Percentiles rank a stretch among this genome's conserved stretches.
These are phyloP conservation scores for Forsythia viridissima DNA, from an alignment of 257 asterid species.

Conservation along the genomic window DNA sequence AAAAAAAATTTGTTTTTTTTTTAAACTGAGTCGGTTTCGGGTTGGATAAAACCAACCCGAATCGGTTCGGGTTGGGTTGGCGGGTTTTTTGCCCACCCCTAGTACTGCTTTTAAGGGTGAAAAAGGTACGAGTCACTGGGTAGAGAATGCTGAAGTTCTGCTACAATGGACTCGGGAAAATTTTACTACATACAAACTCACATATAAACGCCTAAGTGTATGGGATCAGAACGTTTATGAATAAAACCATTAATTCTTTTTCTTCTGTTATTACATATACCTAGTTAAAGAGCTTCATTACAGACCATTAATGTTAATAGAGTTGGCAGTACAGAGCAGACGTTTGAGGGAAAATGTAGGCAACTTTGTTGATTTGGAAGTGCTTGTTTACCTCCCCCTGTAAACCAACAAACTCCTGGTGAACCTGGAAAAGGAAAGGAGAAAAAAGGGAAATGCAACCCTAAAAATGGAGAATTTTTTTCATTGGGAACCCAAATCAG, in stretches of 20 bases:
- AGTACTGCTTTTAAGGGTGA: not conserved
- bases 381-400: not conserved
- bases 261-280: no score
- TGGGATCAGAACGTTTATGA: not conserved
- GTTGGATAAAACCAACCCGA: no score
- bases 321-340: not conserved
- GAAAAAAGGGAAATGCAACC: not conserved
- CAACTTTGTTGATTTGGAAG: not conserved
- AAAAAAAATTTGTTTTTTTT: no score
- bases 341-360: not conserved
- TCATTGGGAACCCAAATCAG: not conserved
- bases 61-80: no score
- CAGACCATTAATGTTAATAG: not conserved
- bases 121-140: not conserved
- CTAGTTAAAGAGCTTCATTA: not conserved
- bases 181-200: not conserved
- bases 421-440: not conserved
- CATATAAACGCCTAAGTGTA: not conserved
- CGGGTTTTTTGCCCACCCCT: no score
- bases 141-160: not conserved
- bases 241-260: not conserved
- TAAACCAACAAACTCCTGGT: not conserved
- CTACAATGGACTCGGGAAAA: not conserved
- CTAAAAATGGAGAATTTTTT: not conserved
- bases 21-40: no score